Percentiles rank a stretch among this genome's conserved stretches.
phyloP scores from a whole-genome alignment of 129 eudicot genomes.

The Flaveria brownii region DNA sequence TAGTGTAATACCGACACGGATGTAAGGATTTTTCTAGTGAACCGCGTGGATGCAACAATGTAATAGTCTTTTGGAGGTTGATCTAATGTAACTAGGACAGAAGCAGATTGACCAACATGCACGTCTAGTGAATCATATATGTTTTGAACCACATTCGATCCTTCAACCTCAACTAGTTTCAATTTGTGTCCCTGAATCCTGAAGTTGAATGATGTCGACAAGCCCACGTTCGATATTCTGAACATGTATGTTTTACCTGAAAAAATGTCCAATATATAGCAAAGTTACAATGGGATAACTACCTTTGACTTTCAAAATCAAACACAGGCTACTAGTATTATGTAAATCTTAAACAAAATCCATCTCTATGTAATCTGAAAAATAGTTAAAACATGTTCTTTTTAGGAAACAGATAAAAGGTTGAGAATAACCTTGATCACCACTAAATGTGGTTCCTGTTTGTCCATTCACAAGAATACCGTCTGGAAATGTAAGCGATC shows the following conservation, averaged over 20 bases:
- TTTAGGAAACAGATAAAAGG: slow-evolving; percentile 10
- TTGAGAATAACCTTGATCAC: slow-evolving; percentile 63
- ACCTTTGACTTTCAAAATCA: slow-evolving; percentile 18
- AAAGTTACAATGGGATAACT: slow-evolving; percentile 1
- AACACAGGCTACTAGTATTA: neutral
- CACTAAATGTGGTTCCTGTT: slow-evolving; percentile 61
- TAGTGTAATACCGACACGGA: slow-evolving; percentile 72
- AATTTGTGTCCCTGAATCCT: slow-evolving; percentile 86
- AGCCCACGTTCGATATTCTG: slow-evolving; percentile 84
- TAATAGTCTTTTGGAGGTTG: slow-evolving; percentile 88
- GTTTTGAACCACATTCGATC: slow-evolving; percentile 78
- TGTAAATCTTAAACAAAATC: neutral
- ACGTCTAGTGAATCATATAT: slow-evolving; percentile 75
- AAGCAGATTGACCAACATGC: slow-evolving; percentile 91
- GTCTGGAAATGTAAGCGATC: slow-evolving; percentile 70
- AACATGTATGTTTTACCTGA: slow-evolving; percentile 95
- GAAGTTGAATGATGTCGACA: slow-evolving; percentile 80
- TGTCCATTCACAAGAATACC: slow-evolving; percentile 86
- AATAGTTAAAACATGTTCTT: neutral
- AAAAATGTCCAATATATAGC: neutral
- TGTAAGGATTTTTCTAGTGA: slow-evolving; percentile 57
- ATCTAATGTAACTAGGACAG: slow-evolving; percentile 81
- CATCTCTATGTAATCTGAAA: neutral
- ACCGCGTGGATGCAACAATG: slow-evolving; percentile 84
- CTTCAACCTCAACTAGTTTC: slow-evolving; percentile 97